Conservation (phyloP, 768 basidiomycete species). For the Termitomyces sp. region DNA sequence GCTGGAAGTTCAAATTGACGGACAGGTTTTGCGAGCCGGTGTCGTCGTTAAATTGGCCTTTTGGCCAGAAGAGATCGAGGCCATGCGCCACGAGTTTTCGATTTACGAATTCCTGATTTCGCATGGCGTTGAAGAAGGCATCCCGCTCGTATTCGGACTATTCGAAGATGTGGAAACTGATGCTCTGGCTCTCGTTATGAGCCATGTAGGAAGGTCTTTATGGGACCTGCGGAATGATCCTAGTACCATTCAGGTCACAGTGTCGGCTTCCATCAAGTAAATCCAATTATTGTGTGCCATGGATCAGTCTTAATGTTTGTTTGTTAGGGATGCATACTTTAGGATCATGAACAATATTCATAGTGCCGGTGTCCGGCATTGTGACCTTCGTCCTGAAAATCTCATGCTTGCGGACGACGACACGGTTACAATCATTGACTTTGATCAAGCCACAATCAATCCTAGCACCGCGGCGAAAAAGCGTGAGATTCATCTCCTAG, state of each 20-base stretch:
- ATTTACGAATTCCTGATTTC: constrained; percentile 3
- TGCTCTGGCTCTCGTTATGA: constrained; percentile 12
- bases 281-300: neutral
- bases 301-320: neutral
- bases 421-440: constrained; percentile 7
- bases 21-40: neutral
- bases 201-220: constrained; percentile 6
- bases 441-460: constrained; percentile 7
- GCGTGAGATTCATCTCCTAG: neutral
- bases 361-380: constrained; percentile 10
- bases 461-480: neutral
- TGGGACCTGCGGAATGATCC: neutral
- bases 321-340: constrained; percentile 5
- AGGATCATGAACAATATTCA: constrained; percentile 3
- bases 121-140: constrained; percentile 6
- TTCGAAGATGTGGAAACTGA: constrained; percentile 12
- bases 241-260: neutral
- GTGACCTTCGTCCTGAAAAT: constrained; percentile 9
- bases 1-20: neutral
- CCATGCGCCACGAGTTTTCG: constrained; percentile 12
- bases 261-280: constrained; percentile 1
- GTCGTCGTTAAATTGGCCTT: constrained; percentile 15
- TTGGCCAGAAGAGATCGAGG: constrained; percentile 1
- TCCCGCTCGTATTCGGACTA: constrained; percentile 9
- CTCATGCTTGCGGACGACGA: constrained; percentile 7